Evolutionary conservation across 805 yeast genomes (phyloP), one percentile per base, ranked within the genome.

Genomic region (Candida insectalens): DNA sequence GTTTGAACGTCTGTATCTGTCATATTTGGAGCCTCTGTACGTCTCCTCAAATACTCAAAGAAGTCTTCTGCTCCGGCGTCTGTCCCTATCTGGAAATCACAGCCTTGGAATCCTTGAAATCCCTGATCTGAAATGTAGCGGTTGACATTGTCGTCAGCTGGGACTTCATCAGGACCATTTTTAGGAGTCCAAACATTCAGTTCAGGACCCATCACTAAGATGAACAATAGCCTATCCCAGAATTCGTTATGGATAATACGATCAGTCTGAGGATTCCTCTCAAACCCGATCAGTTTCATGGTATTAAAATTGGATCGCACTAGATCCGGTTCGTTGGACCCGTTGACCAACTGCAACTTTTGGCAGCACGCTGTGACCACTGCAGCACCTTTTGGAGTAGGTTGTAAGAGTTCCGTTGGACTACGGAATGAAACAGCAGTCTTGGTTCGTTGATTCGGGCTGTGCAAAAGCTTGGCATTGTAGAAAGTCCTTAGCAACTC

Each of bases 321-420:
- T 9, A 54, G 47, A 3, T 37, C 40, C 3, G 59, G 53, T 31
- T 31, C n/a, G 27, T 46, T 1, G 43, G 36, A 1, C 46, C 53
- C 29, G 57, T 62, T 31, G 76, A 52, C n/a, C n/a, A n/a, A n/a
- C n/a, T n/a, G n/a, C n/a, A n/a, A 26, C 27, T 62, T 69, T 33
- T 63, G 60, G 40, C 80, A 74, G 50, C 77, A 84, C 64, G 60
- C 32, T 72, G 74, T 2, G 88, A 54, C 10, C 0, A 84, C 48
- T 0, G 85, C 77, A 6, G 85, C 74, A 1, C 96, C 97, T 49
- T 89, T 89, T 1, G 96, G 87, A 0, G 96, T 84, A 4, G 95
- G 95, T 50, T 89, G 96, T 19, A 84, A 49, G 2, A 62, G 39
- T 7, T 14, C 20, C 0, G 63, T 59, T 4, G 56, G 60, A 0